Base-by-base conservation (phyloP, 495 filamentous ascomycete species). In the Friedmanniomyces simplex region DNA sequence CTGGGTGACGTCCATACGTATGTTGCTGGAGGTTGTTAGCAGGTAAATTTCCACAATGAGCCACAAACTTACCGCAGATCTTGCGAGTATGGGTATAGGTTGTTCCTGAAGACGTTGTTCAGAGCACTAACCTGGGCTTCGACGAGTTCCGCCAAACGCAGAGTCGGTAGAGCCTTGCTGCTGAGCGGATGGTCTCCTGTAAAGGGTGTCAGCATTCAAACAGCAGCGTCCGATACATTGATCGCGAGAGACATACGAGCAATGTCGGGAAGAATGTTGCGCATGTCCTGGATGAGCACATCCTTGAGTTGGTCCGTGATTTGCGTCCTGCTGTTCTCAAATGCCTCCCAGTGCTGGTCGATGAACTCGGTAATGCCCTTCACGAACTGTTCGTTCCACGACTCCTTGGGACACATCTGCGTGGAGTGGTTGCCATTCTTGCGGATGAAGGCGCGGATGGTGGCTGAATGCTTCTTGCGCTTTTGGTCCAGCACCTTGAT, bases 301-400 rank as follows among this genome's bases (percentile, higher is more conserved):
- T 49, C 24, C 21, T 24, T 49, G 12, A 49, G 20, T 28, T 49
- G 18, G 21, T 49, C 46, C 46, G 20, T 49, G 46, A 24, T 10
- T 8, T 24, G 21, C 11, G 46, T 28, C 20, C 25, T 49, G 25
- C 20, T 4, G 13, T 14, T 26, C 16, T 49, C 46, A 21, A 49
- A 49, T 7, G 20, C 46, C 46, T 49, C 46, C 46, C 46, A 49
- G 25, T 8, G 46, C 46, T 49, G 21, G 20, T 28, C 25, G 46
- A 49, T 26, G 46, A 49, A 49, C 6, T 49, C 25, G 18, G 46
- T 49, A 18, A 49, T 49, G 20, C 3, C 6, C 18, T 22, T 49
- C 21, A 49, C 20, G 42, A 62, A 59, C 1, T 55, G 39, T 32
- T 62, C 39, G 34, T 58, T 58, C 55, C 60, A 62, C 11, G 49